Conservation (phyloP, 352 stramenopile genomes). For the Globisporangium nodosum region DNA sequence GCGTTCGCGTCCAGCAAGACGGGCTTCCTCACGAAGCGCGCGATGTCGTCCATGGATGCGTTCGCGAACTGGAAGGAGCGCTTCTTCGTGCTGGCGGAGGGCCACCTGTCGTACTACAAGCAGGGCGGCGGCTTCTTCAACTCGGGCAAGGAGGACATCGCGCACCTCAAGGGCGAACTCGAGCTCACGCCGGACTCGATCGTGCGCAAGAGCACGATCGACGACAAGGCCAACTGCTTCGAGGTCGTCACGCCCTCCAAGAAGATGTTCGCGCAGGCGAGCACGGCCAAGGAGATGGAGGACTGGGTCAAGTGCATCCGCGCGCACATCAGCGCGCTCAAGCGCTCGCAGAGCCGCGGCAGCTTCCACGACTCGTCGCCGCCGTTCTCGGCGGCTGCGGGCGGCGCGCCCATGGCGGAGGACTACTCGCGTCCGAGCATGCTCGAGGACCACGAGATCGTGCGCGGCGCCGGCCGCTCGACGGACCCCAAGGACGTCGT, state of each 20-base stretch:
- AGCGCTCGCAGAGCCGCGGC: slow-evolving; percentile 33
- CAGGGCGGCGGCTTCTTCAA: slow-evolving; percentile 84
- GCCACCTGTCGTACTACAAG: slow-evolving; percentile 86
- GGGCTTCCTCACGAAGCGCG: slow-evolving; percentile 79
- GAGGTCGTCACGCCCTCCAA: slow-evolving; percentile 77
- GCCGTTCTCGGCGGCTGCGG: slow-evolving; percentile 18
- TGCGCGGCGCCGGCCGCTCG: slow-evolving; percentile 69
- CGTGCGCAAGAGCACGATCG: slow-evolving; percentile 79
- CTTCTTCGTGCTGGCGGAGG: slow-evolving; percentile 83
- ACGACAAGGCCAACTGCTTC: slow-evolving; percentile 86
- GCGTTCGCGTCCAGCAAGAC: slow-evolving; percentile 82
- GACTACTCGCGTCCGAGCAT: slow-evolving; percentile 83
- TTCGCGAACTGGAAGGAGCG: slow-evolving; percentile 88
- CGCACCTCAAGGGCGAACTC: slow-evolving; percentile 79
- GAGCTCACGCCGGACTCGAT: slow-evolving; percentile 76
- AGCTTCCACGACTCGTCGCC: slow-evolving; percentile 62
- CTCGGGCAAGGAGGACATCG: slow-evolving; percentile 81
- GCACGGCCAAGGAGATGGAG: slow-evolving; percentile 76
- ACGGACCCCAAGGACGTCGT: slow-evolving; percentile 84
- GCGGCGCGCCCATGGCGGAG: slow-evolving; percentile 16
- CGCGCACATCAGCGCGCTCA: slow-evolving; percentile 70
- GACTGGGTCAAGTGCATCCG: slow-evolving; percentile 86
- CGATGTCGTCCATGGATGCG: slow-evolving; percentile 85
- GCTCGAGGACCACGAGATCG: slow-evolving; percentile 79
- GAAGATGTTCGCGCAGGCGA: slow-evolving; percentile 85